Evolutionary conservation across 768 basidiomycete genomes (phyloP), one percentile per base, ranked within the genome.

Genomic region (Tephrocybe rancida): DNA sequence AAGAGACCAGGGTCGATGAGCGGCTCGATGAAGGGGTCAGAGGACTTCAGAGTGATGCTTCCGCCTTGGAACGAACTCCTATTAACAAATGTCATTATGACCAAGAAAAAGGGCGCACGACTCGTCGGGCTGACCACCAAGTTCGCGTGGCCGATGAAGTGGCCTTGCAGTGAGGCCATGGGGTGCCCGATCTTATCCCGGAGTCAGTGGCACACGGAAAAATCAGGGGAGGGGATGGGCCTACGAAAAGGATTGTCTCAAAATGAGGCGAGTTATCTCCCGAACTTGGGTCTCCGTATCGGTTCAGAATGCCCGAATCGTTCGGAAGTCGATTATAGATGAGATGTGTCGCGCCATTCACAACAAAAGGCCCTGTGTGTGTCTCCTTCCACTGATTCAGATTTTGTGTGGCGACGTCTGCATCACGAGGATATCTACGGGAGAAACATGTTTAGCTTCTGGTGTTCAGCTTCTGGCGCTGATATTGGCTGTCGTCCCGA

Each of bases 1-100:
- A 74, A 69, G 64, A 80, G 74, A 44, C 72, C 73, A 0, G 77
- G 76, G 57, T 82, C 71, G 60, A 82, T 79, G n/a, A 64, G 49
- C 0, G 81, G 79, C 34, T 63, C 41, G 34, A 66, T 69, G 64
- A 80, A 80, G 14, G 77, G 68, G 56, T 71, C 63, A 7, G 67
- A 70, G 3, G 76, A 73, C 38, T 68, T 74, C 53, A 79, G 58
- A 19, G 61, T 63, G 10, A 70, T 35, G 9, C 46, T 55, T 11
- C 68, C 68, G 25, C 56, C 68, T 69, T 41, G n/a, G 24, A 22
- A 44, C 10, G 8, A 46, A 25, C 60, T n/a, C 2, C 10, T 8
- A 41, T 21, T 41, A 19, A 41, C 3, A 41, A 9, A 13, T 41
- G 19, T 5, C 3, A 3, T 21, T 16, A 24, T 3, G 4, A 18